Conservation (phyloP, 2,329 filamentous ascomycete species). For the Stachybotrys elegans region DNA sequence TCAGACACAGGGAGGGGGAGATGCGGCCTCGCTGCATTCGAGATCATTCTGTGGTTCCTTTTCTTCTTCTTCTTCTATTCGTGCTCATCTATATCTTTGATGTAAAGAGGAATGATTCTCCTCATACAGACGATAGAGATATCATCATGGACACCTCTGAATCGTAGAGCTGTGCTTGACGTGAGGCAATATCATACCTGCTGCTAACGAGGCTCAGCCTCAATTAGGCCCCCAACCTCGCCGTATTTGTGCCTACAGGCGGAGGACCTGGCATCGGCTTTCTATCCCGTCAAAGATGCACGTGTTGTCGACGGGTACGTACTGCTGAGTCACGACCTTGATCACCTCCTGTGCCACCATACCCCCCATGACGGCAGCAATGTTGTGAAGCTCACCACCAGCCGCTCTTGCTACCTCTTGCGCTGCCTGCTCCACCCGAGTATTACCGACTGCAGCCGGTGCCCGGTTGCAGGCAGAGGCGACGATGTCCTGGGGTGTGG, state of each 20-base stretch:
- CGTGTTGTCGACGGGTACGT: constrained; percentile 65
- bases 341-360: constrained; percentile 97
- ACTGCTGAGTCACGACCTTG: constrained; percentile 76
- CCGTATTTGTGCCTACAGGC: constrained; percentile 34
- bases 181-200: too few species aligned
- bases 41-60: too few species aligned
- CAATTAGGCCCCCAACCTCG: too few species aligned
- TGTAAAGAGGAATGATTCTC: too few species aligned
- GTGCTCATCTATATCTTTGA: too few species aligned
- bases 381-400: constrained; percentile 87
- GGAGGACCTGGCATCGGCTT: constrained; percentile 55
- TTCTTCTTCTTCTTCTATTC: too few species aligned
- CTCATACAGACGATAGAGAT: too few species aligned
- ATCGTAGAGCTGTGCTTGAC: too few species aligned
- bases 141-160: too few species aligned
- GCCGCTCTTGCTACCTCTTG: constrained; percentile 70
- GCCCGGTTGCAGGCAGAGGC: constrained; percentile 34
- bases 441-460: constrained; percentile 42
- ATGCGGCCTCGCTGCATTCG: too few species aligned
- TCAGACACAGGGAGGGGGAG: too few species aligned
- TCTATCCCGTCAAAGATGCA: constrained; percentile 66
- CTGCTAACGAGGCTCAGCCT: too few species aligned
- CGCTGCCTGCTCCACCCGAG: constrained; percentile 48
- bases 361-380: constrained; percentile 80
- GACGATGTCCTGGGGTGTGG: constrained; percentile 51